Base-by-base conservation (phyloP, 2,329 filamentous ascomycete species). In the Penicillium sp. region DNA sequence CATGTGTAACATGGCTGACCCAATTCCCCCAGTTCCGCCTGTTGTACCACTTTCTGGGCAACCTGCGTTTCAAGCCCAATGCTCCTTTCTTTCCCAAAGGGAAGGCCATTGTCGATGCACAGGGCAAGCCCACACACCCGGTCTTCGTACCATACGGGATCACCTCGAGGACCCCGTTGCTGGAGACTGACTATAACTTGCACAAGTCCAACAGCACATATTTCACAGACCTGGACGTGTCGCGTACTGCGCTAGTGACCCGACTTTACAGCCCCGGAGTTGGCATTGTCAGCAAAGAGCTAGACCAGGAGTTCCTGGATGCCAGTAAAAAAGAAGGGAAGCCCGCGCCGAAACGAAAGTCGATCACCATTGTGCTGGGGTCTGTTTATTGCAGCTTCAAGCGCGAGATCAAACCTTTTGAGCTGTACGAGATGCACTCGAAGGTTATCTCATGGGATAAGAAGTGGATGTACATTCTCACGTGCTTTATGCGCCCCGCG, bases 171-270 rank as follows among this genome's bases (percentile, higher is more conserved):
- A 80, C 85, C 11, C 80, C 86, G 1, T 70, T 86, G 44, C 77
- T 86, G 57, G 89, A 95, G 70, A 88, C 84, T 60, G 90, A 95
- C 71, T 89, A 89, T 73, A 91, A 93, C 71, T 63, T 89, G 35
- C 86, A 91, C 76, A 89, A 90, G 66, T 84, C 83, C 51, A 88
- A 89, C 72, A 82, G 80, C 58, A 95, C 89, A 24, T 95, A 94
- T 74, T 95, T 95, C 65, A 75, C 82, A 55, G 89, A 95, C 68
- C 81, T 94, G 55, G 89, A 95, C 69, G 79, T 91, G 49, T 82
- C 85, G 31, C 86, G 93, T 46, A 86, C 86, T 0, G 87, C 94
- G 54, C 80, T 93, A 7, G 81, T 94, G 43, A 85, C 82, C 40
- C 80, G 83, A 55, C 71, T 90, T 2, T 73, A 85, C 43, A 78